phyloP scores from a whole-genome alignment of 371 early-diverging fungal species.

The Saksenaea oblongispora region DNA sequence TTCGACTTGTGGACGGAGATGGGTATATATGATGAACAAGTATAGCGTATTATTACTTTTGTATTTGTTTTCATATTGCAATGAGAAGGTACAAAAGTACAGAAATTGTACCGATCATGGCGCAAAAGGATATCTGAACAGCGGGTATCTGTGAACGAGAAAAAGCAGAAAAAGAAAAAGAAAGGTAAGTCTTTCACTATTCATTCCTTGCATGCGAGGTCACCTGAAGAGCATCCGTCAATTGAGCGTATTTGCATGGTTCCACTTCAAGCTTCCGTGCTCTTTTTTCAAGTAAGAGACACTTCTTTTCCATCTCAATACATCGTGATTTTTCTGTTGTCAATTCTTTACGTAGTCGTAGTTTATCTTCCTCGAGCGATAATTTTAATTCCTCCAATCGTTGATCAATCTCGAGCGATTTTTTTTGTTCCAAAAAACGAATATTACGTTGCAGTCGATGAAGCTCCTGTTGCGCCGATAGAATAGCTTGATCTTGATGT shows the following conservation, averaged over 20 bases:
- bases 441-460: constrained; percentile 16
- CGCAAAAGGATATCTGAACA: constrained; percentile 18
- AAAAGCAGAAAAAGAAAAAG: background rate
- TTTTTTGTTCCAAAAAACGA: constrained; percentile 12
- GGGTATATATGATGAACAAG: background rate
- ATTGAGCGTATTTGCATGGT: background rate
- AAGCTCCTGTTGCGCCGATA: constrained; percentile 22
- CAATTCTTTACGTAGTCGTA: constrained; percentile 14
- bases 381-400: constrained; percentile 13
- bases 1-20: background rate
- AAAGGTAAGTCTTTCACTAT: background rate
- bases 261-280: background rate
- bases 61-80: constrained; percentile 11
- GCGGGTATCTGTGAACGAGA: constrained; percentile 9
- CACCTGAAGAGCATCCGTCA: constrained; percentile 21
- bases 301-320: constrained; percentile 17
- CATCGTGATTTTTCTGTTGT: constrained; percentile 16
- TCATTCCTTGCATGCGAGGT: background rate
- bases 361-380: constrained; percentile 15
- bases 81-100: constrained; percentile 20
- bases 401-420: background rate
- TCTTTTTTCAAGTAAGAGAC: constrained; percentile 13
- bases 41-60: background rate
- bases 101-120: constrained; percentile 20
- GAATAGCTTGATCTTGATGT: constrained; percentile 26